phyloP scores from a whole-genome alignment of 495 filamentous ascomycete genomes.

The Pseudoneurospora amorphoporcata region DNA sequence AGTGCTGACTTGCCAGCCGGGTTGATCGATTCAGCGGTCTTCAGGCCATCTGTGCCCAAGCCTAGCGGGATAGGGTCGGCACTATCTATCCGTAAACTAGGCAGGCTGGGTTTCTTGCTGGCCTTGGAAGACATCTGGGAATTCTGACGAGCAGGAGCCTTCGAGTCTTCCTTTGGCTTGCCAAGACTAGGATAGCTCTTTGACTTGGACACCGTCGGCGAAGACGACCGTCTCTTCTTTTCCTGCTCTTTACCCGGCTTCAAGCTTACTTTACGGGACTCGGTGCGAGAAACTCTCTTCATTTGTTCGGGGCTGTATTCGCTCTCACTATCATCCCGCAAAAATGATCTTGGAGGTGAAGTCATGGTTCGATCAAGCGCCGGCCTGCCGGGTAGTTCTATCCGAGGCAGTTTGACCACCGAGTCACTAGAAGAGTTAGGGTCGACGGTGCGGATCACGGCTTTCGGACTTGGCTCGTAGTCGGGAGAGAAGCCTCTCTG shows the following conservation, averaged over 20 bases:
- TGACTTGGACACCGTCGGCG: slow-evolving; percentile 23
- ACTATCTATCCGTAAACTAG: slow-evolving; percentile 24
- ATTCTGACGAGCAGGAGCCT: slow-evolving; percentile 8
- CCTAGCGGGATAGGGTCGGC: slow-evolving; percentile 19
- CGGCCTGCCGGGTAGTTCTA: slow-evolving; percentile 14
- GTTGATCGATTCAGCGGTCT: slow-evolving; percentile 9
- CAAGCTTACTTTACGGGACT: slow-evolving; percentile 9
- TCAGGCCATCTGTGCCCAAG: slow-evolving; percentile 4
- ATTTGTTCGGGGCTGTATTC: slow-evolving; percentile 22
- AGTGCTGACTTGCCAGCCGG: slow-evolving; percentile 27
- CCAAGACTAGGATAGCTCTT: slow-evolving; percentile 25
- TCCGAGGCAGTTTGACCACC: neutral
- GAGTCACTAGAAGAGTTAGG: slow-evolving; percentile 15
- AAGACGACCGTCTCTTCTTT: slow-evolving; percentile 14
- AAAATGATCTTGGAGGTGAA: slow-evolving; percentile 24
- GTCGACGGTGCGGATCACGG: slow-evolving; percentile 47
- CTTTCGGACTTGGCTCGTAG: slow-evolving; percentile 49
- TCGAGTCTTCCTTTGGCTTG: slow-evolving; percentile 7
- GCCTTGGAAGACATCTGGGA: slow-evolving; percentile 23
- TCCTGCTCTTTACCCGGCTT: slow-evolving; percentile 11
- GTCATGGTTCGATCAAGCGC: slow-evolving; percentile 1
- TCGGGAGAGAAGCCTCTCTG: slow-evolving; percentile 52
- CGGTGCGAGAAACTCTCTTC: slow-evolving; percentile 8
- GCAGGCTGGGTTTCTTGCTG: slow-evolving; percentile 37
- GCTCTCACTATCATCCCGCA: slow-evolving; percentile 29